Conservation (phyloP, 2,329 filamentous ascomycete genomes). For the Dothistroma septosporum region DNA sequence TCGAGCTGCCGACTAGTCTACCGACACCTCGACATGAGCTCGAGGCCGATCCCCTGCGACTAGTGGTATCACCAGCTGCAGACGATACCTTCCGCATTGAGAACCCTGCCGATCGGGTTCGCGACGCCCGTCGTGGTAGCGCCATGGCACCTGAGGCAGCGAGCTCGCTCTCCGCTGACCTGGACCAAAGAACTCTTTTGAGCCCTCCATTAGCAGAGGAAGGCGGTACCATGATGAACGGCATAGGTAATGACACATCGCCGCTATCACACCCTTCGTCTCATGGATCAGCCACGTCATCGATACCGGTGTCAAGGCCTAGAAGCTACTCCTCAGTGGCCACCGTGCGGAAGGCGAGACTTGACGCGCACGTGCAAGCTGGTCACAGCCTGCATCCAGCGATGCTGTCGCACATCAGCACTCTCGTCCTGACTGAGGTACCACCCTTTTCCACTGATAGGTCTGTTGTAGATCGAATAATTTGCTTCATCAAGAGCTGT, state of each 20-base stretch:
- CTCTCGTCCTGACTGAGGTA: constrained; percentile 55
- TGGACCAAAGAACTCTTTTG: constrained; percentile 15
- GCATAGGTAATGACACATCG: constrained; percentile 5
- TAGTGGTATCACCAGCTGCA: constrained; percentile 32
- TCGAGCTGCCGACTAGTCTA: constrained; percentile 27
- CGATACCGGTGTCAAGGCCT: constrained; percentile 15
- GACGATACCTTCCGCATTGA: constrained; percentile 30
- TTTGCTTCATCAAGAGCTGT: constrained; percentile 54
- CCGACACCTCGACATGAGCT: constrained; percentile 35
- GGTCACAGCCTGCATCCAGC: constrained; percentile 48
- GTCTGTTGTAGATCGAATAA: constrained; percentile 46
- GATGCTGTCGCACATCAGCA: constrained; percentile 52
- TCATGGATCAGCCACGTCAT: constrained; percentile 8
- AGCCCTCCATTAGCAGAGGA: constrained; percentile 22
- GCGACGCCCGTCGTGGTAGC: constrained; percentile 38
- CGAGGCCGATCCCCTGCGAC: constrained; percentile 35
- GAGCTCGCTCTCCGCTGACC: constrained; percentile 19
- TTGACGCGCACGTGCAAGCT: constrained; percentile 23
- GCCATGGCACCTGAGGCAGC: constrained; percentile 47
- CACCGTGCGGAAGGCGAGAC: constrained; percentile 28
- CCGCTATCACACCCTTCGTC: background rate
- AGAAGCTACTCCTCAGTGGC: constrained; percentile 31
- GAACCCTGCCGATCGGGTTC: constrained; percentile 1
- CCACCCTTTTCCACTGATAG: constrained; percentile 37
- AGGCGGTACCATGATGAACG: constrained; percentile 14